Percentiles rank a stretch among this genome's conserved stretches.
Evolutionary conservation across 345 rosid genomes (phyloP).

Genomic region (Gossypium bickii): DNA sequence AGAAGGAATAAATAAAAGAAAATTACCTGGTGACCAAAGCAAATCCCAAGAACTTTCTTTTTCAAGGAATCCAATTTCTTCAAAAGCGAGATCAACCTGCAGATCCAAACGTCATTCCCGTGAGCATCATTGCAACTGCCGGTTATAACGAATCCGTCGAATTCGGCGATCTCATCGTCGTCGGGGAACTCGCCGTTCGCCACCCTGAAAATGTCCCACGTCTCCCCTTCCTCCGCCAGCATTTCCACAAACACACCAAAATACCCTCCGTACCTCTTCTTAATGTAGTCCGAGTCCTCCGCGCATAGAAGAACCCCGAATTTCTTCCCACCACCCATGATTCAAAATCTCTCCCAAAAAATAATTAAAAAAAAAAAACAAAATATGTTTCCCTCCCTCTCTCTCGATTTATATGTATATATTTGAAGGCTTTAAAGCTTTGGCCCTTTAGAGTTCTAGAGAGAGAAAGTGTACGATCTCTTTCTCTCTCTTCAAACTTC

Average conservation of each 20-base stretch:
- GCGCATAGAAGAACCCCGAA: constrained; percentile 61
- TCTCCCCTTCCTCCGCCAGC: constrained; percentile 60
- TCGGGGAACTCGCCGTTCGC: constrained; percentile 49
- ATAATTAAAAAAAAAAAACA: not conserved
- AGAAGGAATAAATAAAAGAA: not conserved
- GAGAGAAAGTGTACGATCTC: not conserved
- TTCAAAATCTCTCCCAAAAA: not conserved
- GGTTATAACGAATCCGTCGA: constrained; percentile 63
- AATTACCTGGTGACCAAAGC: constrained; percentile 79
- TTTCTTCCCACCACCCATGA: constrained; percentile 26
- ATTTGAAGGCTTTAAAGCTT: not conserved
- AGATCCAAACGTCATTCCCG: constrained; percentile 58
- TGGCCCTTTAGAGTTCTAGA: not conserved
- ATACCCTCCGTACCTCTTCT: constrained; percentile 49
- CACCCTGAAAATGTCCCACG: constrained; percentile 50
- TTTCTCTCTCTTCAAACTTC: not conserved
- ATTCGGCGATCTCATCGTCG: constrained; percentile 37
- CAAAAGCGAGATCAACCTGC: constrained; percentile 39
- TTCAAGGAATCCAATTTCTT: constrained; percentile 43
- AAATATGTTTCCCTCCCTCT: not conserved
- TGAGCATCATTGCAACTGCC: constrained; percentile 73
- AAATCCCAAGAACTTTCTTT: constrained; percentile 58
- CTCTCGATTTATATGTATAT: not conserved
- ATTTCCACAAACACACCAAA: constrained; percentile 47
- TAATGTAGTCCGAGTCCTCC: constrained; percentile 62